Base-by-base conservation (phyloP, 768 basidiomycete species). In the Austroboletus eburneus region DNA sequence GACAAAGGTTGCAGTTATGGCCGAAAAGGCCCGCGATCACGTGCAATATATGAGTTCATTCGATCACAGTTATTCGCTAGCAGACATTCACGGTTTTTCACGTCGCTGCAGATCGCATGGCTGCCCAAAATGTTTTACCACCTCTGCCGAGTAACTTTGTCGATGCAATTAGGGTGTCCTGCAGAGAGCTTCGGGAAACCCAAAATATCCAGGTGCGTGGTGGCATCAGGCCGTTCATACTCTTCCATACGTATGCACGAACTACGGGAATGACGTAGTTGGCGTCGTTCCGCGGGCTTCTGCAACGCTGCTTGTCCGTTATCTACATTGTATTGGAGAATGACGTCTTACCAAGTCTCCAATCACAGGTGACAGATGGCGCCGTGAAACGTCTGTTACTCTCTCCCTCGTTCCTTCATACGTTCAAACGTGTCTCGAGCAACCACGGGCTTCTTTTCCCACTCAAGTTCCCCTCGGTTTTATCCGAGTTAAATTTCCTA, bases 401-500 rank as follows among this genome's bases (percentile, higher is more conserved):
- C 30, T 87, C 87, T 6, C 72, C 80, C 9, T 74, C 81, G 1
- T 87, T 91, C 60, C 74, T 71, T 8, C 64, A 68, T 34, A 79
- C 83, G 2, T 87, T 82, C 64, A 69, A 76, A 47, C 76, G 80
- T 42, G 76, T 87, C 3, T 81, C 81, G 8, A 57, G 65, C 14
- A 65, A 74, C 16, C 87, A 91, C 65, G 89, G 89, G 23, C 72
- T 91, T 41, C 71, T 78, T 6, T 71, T 94, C 47, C 91, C 91
- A 2, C 77, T 95, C 42, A 82, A 83, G 3, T 95, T 93, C 56
- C 71, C 85, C 30, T 84, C 85, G 0, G 65, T 74, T 17, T 67
- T 80, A 5, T 78, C 85, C 35, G 91, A 95, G 66, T 71, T 95
- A 48, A 93, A 91, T 63, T 70, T 93, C 23, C 69, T 93, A n/a